Percentiles rank a stretch among this genome's conserved stretches.
Evolutionary conservation across 257 asterid species (phyloP).

Genomic region (Euphrasia confusa): DNA sequence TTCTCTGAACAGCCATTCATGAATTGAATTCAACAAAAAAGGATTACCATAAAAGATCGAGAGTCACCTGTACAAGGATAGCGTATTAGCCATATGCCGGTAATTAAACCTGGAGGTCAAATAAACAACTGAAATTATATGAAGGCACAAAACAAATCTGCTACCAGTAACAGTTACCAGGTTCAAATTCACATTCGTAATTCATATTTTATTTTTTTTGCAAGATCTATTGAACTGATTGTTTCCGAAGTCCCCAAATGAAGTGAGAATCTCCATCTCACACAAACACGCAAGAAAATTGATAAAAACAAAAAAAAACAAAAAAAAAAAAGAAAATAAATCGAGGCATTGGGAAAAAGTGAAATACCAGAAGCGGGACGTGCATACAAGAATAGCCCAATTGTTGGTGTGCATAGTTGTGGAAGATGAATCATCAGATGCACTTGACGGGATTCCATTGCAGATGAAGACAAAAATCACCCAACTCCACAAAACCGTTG

Average conservation of each 20-base stretch:
- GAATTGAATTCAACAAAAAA: neutral
- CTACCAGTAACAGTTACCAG: no score
- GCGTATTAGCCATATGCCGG: conserved; percentile 94
- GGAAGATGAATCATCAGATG: conserved; percentile 27
- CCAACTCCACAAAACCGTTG: conserved; percentile 22
- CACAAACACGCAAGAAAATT: no score
- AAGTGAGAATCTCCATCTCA: neutral
- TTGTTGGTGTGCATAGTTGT: conserved; percentile 78
- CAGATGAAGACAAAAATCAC: conserved; percentile 28
- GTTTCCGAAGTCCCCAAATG: neutral
- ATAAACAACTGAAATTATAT: conserved; percentile 3
- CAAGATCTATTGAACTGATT: no score
- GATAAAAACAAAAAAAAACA: no score
- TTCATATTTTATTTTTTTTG: no score
- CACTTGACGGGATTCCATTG: conserved; percentile 32
- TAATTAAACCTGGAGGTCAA: conserved; percentile 74
- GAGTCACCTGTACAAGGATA: conserved; percentile 82
- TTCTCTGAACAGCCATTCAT: conserved; percentile 4
- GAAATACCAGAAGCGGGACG: conserved; percentile 91
- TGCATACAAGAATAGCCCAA: conserved; percentile 94
- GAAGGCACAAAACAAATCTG: neutral
- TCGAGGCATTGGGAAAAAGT: conserved; percentile 7
- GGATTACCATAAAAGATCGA: neutral
- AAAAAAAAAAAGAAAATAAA: neutral
- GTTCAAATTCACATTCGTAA: no score